A percentile compares a stretch with the other conserved stretches of the same genome.
phyloP scores from a whole-genome alignment of 805 yeast genomes.

The Millerago galiae region DNA sequence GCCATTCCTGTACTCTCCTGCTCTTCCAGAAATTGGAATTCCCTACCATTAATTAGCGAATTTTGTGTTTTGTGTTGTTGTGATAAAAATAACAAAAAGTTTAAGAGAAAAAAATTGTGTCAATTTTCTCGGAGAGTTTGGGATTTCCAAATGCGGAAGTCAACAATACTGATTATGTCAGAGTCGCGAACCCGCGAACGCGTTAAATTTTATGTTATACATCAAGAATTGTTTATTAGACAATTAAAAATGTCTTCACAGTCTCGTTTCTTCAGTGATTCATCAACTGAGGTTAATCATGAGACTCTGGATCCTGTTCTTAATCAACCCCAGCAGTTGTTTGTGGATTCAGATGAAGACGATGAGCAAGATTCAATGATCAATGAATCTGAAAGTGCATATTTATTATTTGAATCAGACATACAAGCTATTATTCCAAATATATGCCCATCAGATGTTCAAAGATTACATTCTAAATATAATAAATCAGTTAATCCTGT shows the following conservation, averaged over 20 bases:
- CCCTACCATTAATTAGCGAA: not conserved
- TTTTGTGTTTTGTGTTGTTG: not conserved
- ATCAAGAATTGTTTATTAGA: too few species aligned
- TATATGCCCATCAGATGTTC: conserved; percentile 19
- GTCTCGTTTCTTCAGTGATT: conserved; percentile 11
- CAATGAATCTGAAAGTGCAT: conserved; percentile 13
- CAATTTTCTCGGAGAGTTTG: not conserved
- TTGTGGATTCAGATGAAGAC: not conserved
- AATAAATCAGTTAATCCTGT: conserved; percentile 24
- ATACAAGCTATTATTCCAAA: conserved; percentile 31
- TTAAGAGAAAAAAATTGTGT: too few species aligned
- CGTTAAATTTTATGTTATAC: not conserved
- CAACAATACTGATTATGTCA: conserved; percentile 1
- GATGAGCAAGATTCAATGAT: conserved; percentile 3
- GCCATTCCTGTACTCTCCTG: conserved; percentile 29
- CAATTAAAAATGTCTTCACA: too few species aligned
- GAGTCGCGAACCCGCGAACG: not conserved
- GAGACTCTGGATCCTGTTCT: not conserved
- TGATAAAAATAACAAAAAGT: too few species aligned
- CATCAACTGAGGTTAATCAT: not conserved
- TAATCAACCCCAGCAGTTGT: not conserved
- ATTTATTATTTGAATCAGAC: conserved; percentile 25
- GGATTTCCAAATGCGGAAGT: conserved; percentile 4
- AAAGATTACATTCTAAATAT: conserved; percentile 24
- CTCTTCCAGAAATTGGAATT: conserved; percentile 6